These are phyloP conservation scores for Hydrangea macrophylla DNA, from an alignment of 148 eudicot species.

Conservation along the genomic window DNA sequence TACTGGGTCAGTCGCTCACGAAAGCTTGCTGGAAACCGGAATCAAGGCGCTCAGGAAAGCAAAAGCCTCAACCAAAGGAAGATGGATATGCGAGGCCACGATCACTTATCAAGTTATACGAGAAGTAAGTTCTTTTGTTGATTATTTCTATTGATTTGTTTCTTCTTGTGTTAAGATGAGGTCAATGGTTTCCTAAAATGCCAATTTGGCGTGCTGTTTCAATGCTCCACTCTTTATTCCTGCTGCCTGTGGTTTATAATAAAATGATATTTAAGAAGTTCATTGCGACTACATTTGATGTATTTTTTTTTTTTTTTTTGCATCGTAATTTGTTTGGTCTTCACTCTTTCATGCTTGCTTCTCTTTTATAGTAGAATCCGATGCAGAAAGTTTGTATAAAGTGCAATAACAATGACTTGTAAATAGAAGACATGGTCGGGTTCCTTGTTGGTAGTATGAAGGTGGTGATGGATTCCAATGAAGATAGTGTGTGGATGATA, in stretches of 20 bases:
- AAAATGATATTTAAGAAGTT: not conserved
- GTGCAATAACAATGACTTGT: not conserved
- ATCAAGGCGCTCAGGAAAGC: slow-evolving; percentile 50
- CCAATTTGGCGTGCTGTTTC: not conserved
- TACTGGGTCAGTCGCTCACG: slow-evolving; percentile 72
- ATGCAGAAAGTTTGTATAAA: not conserved
- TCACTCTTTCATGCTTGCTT: slow-evolving; percentile 2
- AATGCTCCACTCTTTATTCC: not conserved
- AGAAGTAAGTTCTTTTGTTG: slow-evolving; percentile 48
- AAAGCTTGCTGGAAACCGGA: slow-evolving; percentile 89
- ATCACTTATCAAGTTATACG: slow-evolving; percentile 44
- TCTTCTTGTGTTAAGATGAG: not conserved
- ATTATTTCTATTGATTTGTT: slow-evolving; percentile 6
- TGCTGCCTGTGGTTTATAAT: not conserved
- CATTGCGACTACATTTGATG: not conserved
- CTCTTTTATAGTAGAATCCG: not conserved
- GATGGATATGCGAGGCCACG: slow-evolving; percentile 71
- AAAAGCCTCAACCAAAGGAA: slow-evolving; percentile 45
- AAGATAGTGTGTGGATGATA: not conserved
- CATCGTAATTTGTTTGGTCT: not conserved
- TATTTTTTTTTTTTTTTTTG: not conserved
- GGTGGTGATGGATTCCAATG: not conserved
- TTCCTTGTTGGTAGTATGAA: not conserved
- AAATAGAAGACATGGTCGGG: not conserved
- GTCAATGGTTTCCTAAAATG: not conserved